These are phyloP conservation scores for Saitozyma podzolica DNA, from an alignment of 768 basidiomycete species.

Conservation along the genomic window DNA sequence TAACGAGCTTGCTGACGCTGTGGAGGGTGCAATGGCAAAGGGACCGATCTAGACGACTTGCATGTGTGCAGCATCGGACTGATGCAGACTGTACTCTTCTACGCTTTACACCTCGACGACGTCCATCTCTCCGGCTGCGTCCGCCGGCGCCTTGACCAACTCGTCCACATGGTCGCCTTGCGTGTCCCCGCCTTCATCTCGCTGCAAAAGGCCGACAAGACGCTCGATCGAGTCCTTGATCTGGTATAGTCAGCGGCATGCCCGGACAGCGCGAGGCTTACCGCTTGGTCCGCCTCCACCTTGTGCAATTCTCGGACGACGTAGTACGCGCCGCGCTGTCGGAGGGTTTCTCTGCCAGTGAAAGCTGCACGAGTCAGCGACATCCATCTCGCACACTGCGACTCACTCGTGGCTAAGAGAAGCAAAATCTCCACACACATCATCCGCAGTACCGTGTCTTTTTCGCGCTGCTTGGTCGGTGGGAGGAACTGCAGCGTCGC, in stretches of 20 bases:
- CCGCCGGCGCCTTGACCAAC: constrained; percentile 55
- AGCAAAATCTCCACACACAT: constrained; percentile 87
- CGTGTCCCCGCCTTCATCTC: constrained; percentile 52
- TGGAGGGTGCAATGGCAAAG: constrained; percentile 30
- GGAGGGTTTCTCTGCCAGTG: constrained; percentile 79
- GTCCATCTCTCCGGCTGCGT: constrained; percentile 57
- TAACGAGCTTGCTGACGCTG: constrained; percentile 2
- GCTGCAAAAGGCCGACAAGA: constrained; percentile 72
- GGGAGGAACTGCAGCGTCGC: constrained; percentile 83
- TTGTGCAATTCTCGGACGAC: constrained; percentile 77
- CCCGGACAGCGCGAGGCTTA: constrained; percentile 45
- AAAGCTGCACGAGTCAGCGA: constrained; percentile 55
- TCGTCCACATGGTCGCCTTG: constrained; percentile 62
- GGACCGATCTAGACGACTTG: constrained; percentile 19
- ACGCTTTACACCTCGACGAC: constrained; percentile 69
- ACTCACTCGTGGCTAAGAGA: constrained; percentile 72
- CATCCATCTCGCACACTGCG: background rate
- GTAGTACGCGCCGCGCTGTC: constrained; percentile 80
- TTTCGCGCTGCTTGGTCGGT: constrained; percentile 76
- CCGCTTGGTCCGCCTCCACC: constrained; percentile 75
- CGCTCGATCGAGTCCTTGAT: constrained; percentile 84
- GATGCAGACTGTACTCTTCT: no score
- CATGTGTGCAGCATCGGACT: no score
- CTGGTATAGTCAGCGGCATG: constrained; percentile 54
- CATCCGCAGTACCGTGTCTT: constrained; percentile 71